Evolutionary conservation across 768 basidiomycete genomes (phyloP).

Genomic region (Pleurotus citrinopileatus): DNA sequence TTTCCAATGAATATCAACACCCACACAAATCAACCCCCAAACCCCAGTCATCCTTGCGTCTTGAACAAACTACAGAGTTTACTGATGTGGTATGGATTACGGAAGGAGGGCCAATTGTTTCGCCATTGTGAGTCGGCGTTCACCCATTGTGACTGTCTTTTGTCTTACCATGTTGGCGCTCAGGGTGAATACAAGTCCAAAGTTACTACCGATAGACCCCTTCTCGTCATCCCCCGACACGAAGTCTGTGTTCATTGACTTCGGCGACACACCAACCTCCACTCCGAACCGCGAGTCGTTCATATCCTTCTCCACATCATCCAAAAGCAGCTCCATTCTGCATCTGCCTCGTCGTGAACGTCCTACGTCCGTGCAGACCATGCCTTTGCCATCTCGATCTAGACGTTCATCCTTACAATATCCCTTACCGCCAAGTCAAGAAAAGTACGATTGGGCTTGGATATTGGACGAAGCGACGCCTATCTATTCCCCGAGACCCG

Average conservation of each 20-base stretch:
- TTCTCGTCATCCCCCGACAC: constrained; percentile 38
- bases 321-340: constrained; percentile 20
- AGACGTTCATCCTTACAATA: constrained; percentile 29
- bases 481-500: constrained; percentile 17
- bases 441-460: constrained; percentile 33
- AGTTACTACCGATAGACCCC: constrained; percentile 29
- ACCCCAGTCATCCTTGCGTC: not conserved
- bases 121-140: constrained; percentile 12
- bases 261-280: constrained; percentile 27
- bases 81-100: constrained; percentile 7
- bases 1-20: not conserved
- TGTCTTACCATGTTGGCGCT: constrained; percentile 8
- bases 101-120: constrained; percentile 5
- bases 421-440: constrained; percentile 21
- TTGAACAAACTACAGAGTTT: not conserved
- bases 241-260: constrained; percentile 42
- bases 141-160: not conserved
- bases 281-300: constrained; percentile 35
- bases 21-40: not conserved
- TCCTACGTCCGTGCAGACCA: constrained; percentile 24
- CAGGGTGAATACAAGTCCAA: constrained; percentile 14
- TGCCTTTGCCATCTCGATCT: constrained; percentile 25
- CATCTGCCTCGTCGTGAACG: constrained; percentile 18
- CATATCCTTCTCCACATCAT: constrained; percentile 36
- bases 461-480: constrained; percentile 34